phyloP scores from a whole-genome alignment of 2,329 filamentous ascomycete species.

The Rasamsonia emersonii region DNA sequence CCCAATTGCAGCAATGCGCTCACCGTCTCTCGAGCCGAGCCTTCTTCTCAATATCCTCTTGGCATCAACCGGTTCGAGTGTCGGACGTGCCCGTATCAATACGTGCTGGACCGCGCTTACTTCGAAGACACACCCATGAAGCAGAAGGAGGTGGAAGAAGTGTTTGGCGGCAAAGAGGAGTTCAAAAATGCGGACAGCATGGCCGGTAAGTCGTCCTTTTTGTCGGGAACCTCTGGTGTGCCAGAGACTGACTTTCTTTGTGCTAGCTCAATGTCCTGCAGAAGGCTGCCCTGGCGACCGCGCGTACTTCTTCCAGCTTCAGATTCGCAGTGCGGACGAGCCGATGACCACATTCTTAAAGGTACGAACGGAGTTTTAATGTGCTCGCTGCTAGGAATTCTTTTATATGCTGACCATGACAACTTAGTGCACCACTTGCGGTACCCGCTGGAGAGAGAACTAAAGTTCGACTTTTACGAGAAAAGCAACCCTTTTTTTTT shows the following conservation, averaged over 20 bases:
- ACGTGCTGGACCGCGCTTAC: conserved; percentile 65
- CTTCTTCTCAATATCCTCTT: conserved; percentile 28
- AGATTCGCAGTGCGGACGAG: conserved; percentile 96
- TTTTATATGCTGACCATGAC: conserved; percentile 16
- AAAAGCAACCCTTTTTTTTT: no score
- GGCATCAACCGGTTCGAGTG: conserved; percentile 79
- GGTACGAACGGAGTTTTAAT: conserved; percentile 39
- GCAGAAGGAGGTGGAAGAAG: conserved; percentile 79
- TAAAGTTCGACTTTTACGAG: no score
- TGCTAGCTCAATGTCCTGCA: conserved; percentile 67
- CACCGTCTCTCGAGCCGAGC: conserved; percentile 35
- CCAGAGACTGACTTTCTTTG: conserved; percentile 2
- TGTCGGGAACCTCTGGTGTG: conserved; percentile 8
- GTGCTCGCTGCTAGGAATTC: background rate
- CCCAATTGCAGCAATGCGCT: conserved; percentile 43
- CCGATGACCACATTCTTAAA: conserved; percentile 97
- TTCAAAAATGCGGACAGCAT: conserved; percentile 90
- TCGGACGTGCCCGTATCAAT: conserved; percentile 89
- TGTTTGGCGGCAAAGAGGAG: conserved; percentile 77
- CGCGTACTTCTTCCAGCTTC: conserved; percentile 92
- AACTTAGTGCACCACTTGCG: conserved; percentile 38
- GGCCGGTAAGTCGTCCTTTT: conserved; percentile 39
- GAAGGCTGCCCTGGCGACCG: conserved; percentile 71
- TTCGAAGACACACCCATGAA: conserved; percentile 74
- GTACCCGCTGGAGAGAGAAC: conserved; percentile 42